These are phyloP conservation scores for Rhodotorula paludigena DNA, from an alignment of 768 basidiomycete genomes.

Conservation along the genomic window DNA sequence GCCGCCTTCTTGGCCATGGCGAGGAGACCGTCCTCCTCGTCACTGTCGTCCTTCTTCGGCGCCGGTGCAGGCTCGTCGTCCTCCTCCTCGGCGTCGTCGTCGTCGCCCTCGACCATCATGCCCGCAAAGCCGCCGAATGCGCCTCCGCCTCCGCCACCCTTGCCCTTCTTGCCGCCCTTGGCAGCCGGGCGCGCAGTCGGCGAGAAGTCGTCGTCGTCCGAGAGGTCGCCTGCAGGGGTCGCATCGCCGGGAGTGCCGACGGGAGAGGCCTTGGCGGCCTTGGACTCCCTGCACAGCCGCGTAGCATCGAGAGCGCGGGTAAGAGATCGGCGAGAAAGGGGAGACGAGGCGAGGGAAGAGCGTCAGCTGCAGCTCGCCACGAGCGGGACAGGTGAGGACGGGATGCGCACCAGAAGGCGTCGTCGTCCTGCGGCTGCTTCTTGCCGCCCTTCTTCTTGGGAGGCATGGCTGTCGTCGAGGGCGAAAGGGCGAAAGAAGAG, in stretches of 20 bases:
- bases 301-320: not conserved
- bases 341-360: not conserved
- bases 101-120: slow-evolving; percentile 42
- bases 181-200: slow-evolving; percentile 3
- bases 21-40: slow-evolving; percentile 36
- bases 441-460: slow-evolving; percentile 73
- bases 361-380: no score
- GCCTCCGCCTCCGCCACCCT: slow-evolving; percentile 26
- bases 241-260: slow-evolving; percentile 8
- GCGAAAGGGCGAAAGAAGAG: no score
- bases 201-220: slow-evolving; percentile 51
- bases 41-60: slow-evolving; percentile 16
- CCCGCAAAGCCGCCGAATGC: slow-evolving; percentile 58
- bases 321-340: not conserved
- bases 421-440: slow-evolving; percentile 72
- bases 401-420: slow-evolving; percentile 65
- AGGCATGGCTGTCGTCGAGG: slow-evolving; percentile 50
- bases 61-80: not conserved
- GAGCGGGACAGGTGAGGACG: no score
- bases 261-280: slow-evolving; percentile 45
- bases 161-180: slow-evolving; percentile 4
- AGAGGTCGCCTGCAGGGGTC: slow-evolving; percentile 37
- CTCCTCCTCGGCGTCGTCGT: slow-evolving; percentile 36
- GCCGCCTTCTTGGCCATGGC: slow-evolving; percentile 29
- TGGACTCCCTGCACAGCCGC: not conserved